phyloP scores from a whole-genome alignment of 129 eudicot genomes.

The Flaveria robusta region DNA sequence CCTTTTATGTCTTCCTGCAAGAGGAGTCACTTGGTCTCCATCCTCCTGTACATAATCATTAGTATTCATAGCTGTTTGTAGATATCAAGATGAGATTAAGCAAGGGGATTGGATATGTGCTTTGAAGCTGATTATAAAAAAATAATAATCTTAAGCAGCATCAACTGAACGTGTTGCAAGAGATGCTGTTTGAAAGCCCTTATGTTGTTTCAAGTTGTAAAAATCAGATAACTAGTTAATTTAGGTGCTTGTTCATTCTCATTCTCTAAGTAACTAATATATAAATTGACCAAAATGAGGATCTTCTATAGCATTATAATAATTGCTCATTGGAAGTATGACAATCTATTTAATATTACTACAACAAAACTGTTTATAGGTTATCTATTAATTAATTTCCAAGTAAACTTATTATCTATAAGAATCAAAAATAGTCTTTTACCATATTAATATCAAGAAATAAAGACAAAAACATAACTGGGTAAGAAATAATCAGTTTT shows the following conservation, averaged over 20 bases:
- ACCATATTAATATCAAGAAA: background rate
- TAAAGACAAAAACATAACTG: background rate
- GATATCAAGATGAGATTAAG: constrained; percentile 14
- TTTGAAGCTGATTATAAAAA: background rate
- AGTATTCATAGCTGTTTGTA: background rate
- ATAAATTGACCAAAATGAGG: background rate
- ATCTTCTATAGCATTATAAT: background rate
- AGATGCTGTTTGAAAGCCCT: constrained; percentile 11
- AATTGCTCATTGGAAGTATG: background rate
- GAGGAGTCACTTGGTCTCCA: constrained; percentile 41
- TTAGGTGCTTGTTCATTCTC: constrained; percentile 5
- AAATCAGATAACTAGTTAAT: background rate
- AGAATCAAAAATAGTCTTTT: background rate
- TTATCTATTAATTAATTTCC: background rate
- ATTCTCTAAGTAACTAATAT: background rate
- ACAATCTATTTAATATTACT: background rate
- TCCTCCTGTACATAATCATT: constrained; percentile 47
- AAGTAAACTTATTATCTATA: background rate
- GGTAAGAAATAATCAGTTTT: background rate
- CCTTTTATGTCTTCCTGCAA: constrained; percentile 75
- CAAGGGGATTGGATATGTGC: background rate
- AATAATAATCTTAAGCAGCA: background rate
- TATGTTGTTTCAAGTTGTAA: background rate
- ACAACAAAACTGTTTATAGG: background rate
- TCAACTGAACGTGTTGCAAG: background rate